Percentiles rank a stretch among this genome's conserved stretches.
Conservation (phyloP, 1,139 yeast genomes). For the Suhomyces bolitotheri region DNA sequence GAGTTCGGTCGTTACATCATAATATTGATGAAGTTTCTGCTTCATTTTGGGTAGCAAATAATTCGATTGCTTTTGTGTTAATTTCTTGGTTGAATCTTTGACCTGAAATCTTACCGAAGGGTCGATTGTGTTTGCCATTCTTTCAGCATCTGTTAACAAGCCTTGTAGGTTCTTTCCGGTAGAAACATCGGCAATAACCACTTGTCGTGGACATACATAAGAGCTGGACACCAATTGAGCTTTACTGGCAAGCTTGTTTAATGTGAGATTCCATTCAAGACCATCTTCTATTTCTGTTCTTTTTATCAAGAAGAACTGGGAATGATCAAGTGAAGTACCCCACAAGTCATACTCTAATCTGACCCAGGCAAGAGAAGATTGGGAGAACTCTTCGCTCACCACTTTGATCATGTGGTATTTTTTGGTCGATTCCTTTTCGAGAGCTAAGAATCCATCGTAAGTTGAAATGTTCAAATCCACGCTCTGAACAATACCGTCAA, state of each 20-base stretch:
- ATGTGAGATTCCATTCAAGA: slow-evolving; percentile 18
- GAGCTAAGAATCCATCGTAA: slow-evolving; percentile 34
- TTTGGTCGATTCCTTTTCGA: slow-evolving; percentile 18
- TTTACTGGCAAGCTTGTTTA: slow-evolving; percentile 17
- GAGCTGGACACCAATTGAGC: slow-evolving; percentile 10
- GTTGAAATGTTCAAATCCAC: slow-evolving; percentile 27
- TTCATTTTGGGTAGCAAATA: slow-evolving; percentile 19
- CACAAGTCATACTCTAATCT: slow-evolving; percentile 33
- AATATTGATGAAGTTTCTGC: slow-evolving; percentile 18
- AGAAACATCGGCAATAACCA: slow-evolving; percentile 1
- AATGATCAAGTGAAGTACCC: slow-evolving; percentile 26
- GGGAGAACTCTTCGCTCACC: slow-evolving; percentile 18
- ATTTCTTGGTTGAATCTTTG: slow-evolving; percentile 1
- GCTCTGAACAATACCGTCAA: slow-evolving; percentile 18
- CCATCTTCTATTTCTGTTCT: background rate
- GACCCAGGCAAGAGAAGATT: slow-evolving; percentile 27
- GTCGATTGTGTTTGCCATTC: background rate
- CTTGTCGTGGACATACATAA: slow-evolving; percentile 5
- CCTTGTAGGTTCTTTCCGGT: slow-evolving; percentile 2
- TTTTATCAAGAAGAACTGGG: slow-evolving; percentile 22
- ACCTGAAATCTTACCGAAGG: background rate
- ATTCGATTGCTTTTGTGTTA: slow-evolving; percentile 20
- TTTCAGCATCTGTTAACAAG: slow-evolving; percentile 5
- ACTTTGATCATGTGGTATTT: slow-evolving; percentile 15
- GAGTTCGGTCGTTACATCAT: slow-evolving; percentile 19